These are phyloP conservation scores for Colletotrichum sp. DNA, from an alignment of 2,329 filamentous ascomycete genomes.

Conservation along the genomic window DNA sequence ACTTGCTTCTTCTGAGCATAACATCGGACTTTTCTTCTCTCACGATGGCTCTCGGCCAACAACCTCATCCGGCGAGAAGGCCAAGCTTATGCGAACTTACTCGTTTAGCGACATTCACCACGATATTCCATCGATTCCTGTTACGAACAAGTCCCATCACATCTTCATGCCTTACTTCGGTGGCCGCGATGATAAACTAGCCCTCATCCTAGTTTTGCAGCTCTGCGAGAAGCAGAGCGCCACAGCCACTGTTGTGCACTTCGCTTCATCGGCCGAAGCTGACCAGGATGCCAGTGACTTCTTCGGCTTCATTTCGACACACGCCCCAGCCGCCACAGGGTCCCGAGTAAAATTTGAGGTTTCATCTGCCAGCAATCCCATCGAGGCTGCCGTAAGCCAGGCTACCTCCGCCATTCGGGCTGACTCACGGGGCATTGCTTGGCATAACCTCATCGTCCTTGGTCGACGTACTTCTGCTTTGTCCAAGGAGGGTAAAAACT, in stretches of 20 bases:
- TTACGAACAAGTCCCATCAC: slow-evolving; percentile 75
- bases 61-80: slow-evolving; percentile 33
- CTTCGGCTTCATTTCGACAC: slow-evolving; percentile 31
- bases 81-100: slow-evolving; percentile 52
- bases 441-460: slow-evolving; percentile 29
- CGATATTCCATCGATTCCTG: slow-evolving; percentile 57
- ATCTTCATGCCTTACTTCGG: slow-evolving; percentile 90
- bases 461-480: slow-evolving; percentile 27
- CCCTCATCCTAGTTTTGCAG: slow-evolving; percentile 82
- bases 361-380: not conserved
- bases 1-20: slow-evolving; percentile 67
- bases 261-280: slow-evolving; percentile 28
- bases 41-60: slow-evolving; percentile 54
- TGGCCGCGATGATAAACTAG: slow-evolving; percentile 79
- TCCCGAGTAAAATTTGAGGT: slow-evolving; percentile 27
- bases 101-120: slow-evolving; percentile 62
- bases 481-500: not conserved
- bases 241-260: slow-evolving; percentile 73
- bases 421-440: not conserved
- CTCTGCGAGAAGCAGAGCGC: slow-evolving; percentile 80
- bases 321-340: slow-evolving; percentile 23
- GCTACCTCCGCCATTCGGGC: slow-evolving; percentile 8
- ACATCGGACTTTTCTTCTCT: slow-evolving; percentile 82
- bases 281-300: slow-evolving; percentile 12
- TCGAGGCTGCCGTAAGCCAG: slow-evolving; percentile 9